A percentile compares a stretch with the other conserved stretches of the same genome.
These are phyloP conservation scores for Vitis amurensis DNA, from an alignment of 164 flowering plant species.

Conservation along the genomic window DNA sequence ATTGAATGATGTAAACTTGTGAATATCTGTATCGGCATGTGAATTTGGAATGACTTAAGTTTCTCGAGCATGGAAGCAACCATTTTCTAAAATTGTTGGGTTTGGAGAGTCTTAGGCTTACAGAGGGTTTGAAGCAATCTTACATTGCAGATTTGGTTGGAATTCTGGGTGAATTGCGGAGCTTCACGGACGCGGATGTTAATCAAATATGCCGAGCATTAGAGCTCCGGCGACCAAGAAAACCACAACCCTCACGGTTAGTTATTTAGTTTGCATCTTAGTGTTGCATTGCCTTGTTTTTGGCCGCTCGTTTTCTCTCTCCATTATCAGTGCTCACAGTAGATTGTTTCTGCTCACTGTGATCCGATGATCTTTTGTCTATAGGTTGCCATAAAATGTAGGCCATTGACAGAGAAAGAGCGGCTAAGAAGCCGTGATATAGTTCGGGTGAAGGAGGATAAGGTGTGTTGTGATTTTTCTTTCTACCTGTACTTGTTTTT, in stretches of 20 bases:
- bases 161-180: slow-evolving; percentile 3
- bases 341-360: neutral
- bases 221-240: slow-evolving; percentile 71
- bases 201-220: slow-evolving; percentile 65
- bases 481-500: neutral
- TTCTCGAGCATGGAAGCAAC: no score
- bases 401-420: slow-evolving; percentile 61
- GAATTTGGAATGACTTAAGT: no score
- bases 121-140: no score
- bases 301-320: neutral
- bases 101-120: no score
- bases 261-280: slow-evolving; percentile 12
- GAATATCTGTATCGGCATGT: no score
- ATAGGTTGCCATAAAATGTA: slow-evolving; percentile 87
- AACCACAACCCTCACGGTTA: slow-evolving; percentile 68
- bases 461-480: slow-evolving; percentile 37
- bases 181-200: slow-evolving; percentile 19
- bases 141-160: neutral
- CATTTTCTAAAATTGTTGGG: no score
- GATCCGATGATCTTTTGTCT: neutral
- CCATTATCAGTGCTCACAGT: neutral
- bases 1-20: no score
- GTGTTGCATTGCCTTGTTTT: slow-evolving; percentile 1
- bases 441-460: slow-evolving; percentile 58
- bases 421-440: slow-evolving; percentile 47